Percentiles rank a stretch among this genome's conserved stretches.
Conservation (phyloP, 176 grass and related monocot genomes). For the Oryza punctata region DNA sequence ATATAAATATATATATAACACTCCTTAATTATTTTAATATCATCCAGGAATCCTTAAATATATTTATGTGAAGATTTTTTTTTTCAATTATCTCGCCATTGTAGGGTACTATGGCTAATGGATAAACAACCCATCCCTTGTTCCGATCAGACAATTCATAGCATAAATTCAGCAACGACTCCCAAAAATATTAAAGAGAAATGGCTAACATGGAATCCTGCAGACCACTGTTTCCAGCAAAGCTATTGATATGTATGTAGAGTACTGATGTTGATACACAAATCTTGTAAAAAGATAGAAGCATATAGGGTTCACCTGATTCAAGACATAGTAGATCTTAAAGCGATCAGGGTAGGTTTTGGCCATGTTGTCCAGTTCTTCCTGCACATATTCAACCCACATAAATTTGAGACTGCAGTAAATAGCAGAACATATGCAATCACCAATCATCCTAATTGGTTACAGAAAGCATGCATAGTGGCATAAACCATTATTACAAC, state of each 20-base stretch:
- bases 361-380: conserved; percentile 80
- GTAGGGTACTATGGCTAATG: neutral
- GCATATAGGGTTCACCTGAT: conserved; percentile 59
- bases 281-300: neutral
- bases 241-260: neutral
- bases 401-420: neutral
- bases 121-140: neutral
- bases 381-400: conserved; percentile 57
- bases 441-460: neutral
- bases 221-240: neutral
- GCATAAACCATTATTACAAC: neutral
- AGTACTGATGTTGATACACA: neutral
- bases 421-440: neutral
- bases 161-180: conserved; percentile 10
- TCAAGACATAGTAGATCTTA: conserved; percentile 89
- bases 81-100: neutral
- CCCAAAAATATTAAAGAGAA: neutral
- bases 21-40: neutral
- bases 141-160: neutral
- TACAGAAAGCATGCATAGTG: neutral
- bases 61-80: neutral
- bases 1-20: neutral
- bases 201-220: neutral
- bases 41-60: neutral
- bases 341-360: conserved; percentile 65